These are phyloP conservation scores for Stemphylium lycopersici DNA, from an alignment of 2,329 filamentous ascomycete species.

Conservation along the genomic window DNA sequence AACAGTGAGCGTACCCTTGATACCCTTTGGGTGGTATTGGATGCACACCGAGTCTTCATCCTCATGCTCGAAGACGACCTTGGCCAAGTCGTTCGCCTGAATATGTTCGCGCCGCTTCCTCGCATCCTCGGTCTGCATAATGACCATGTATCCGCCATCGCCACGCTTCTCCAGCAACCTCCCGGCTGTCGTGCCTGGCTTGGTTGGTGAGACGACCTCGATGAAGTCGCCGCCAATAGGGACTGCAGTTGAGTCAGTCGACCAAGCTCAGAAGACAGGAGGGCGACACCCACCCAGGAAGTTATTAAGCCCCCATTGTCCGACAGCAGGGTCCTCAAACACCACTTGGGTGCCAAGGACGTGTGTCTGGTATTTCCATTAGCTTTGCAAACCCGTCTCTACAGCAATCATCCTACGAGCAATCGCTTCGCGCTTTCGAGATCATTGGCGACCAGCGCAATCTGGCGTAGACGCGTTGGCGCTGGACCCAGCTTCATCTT, in stretches of 20 bases:
- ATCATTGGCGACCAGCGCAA: constrained; percentile 42
- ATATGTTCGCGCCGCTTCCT: constrained; percentile 47
- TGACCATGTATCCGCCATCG: constrained; percentile 57
- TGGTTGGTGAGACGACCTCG: constrained; percentile 51
- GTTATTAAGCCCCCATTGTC: constrained; percentile 51
- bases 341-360: constrained; percentile 51
- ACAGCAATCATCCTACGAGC: constrained; percentile 25
- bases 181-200: constrained; percentile 49
- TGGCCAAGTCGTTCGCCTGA: constrained; percentile 42
- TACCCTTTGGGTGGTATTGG: constrained; percentile 55
- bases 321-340: constrained; percentile 48
- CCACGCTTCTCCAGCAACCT: constrained; percentile 51
- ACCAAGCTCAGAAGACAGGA: background rate
- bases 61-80: constrained; percentile 49
- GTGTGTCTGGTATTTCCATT: constrained; percentile 30
- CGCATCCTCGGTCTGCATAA: constrained; percentile 55
- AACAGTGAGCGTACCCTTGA: constrained; percentile 36
- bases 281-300: constrained; percentile 40
- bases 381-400: background rate
- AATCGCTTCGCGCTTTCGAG: constrained; percentile 32
- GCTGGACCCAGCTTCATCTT: constrained; percentile 14
- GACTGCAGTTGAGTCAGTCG: constrained; percentile 32
- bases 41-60: constrained; percentile 44
- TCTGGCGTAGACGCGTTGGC: constrained; percentile 45
- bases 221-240: constrained; percentile 54